Percentiles rank a stretch among this genome's conserved stretches.
Conservation (phyloP, 345 rosid genomes). For the Boechera stricta region DNA sequence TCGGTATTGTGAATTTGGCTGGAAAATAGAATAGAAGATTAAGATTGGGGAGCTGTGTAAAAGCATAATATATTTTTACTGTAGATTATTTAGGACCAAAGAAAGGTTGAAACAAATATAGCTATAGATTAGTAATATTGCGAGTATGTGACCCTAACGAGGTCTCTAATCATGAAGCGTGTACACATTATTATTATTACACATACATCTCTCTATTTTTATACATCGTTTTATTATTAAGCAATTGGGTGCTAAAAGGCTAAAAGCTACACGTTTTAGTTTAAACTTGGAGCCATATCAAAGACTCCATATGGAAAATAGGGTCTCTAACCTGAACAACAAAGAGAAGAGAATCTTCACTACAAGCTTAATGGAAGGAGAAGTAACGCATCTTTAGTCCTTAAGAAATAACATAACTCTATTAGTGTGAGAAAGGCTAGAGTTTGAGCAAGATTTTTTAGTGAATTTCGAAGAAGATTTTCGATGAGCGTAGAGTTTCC, state of each 20-base stretch:
- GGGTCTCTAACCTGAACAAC: neutral
- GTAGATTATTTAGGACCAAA: slow-evolving; percentile 1
- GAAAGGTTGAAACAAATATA: neutral
- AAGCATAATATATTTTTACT: neutral
- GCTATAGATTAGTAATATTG: slow-evolving; percentile 1
- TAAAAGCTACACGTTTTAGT: neutral
- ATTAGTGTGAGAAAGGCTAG: neutral
- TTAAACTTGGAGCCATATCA: neutral
- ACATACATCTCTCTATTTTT: neutral
- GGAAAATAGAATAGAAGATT: slow-evolving; percentile 17
- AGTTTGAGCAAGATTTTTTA: too few species aligned
- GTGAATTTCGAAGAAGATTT: too few species aligned
- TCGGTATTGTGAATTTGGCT: neutral
- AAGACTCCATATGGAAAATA: neutral
- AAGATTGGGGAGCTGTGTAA: slow-evolving; percentile 1
- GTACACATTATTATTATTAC: slow-evolving; percentile 7
- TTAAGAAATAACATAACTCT: neutral
- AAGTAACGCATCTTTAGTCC: too few species aligned
- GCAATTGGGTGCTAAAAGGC: neutral
- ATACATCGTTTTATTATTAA: neutral
- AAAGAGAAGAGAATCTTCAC: neutral
- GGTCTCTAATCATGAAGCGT: neutral
- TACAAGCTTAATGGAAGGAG: neutral
- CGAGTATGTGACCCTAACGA: neutral
- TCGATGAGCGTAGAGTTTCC: too few species aligned